phyloP scores from a whole-genome alignment of 257 asterid genomes.

The Fraxinus excelsior region DNA sequence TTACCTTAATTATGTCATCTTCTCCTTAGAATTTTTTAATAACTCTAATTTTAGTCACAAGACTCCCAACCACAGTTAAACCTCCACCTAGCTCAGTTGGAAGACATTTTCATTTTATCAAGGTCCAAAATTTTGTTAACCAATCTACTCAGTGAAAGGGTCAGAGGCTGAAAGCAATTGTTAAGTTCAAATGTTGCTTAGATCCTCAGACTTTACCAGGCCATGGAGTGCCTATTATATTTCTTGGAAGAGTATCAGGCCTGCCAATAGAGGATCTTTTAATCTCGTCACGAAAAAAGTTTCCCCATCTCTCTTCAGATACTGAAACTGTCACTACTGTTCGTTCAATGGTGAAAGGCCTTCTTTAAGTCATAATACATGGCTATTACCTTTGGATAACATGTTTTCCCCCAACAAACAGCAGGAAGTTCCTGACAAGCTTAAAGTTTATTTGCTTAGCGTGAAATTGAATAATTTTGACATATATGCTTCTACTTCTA shows the following conservation, averaged over 20 bases:
- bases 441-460: background rate
- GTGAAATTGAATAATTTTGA: background rate
- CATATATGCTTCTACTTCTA: background rate
- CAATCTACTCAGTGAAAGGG: background rate
- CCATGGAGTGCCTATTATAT: background rate
- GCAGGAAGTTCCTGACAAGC: background rate
- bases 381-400: background rate
- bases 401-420: background rate
- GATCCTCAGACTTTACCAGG: background rate
- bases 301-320: background rate
- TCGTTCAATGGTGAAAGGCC: background rate
- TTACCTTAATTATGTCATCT: background rate
- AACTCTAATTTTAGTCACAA: background rate
- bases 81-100: background rate
- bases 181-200: background rate
- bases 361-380: background rate
- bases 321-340: background rate
- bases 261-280: slow-evolving; percentile 1
- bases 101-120: background rate
- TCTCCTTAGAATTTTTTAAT: background rate
- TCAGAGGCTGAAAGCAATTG: background rate
- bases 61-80: background rate
- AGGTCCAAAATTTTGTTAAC: background rate
- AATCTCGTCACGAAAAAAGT: background rate
- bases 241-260: background rate